These are phyloP conservation scores for Starmera quercuum DNA, from an alignment of 805 yeast species.

Conservation along the genomic window DNA sequence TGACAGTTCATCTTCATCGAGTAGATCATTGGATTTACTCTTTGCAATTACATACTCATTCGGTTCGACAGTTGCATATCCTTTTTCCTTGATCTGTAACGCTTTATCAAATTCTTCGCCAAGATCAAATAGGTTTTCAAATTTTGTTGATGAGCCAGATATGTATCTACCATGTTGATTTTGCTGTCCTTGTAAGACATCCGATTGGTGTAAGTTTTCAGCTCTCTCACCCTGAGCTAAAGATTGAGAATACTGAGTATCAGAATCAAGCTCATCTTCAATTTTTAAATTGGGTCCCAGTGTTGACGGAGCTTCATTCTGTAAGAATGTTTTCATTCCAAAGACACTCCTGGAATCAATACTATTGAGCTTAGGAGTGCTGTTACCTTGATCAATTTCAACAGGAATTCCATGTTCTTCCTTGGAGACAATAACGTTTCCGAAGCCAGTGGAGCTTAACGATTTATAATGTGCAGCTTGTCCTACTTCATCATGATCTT, in stretches of 20 bases:
- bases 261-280: too few species aligned
- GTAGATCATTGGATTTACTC: conserved; percentile 1
- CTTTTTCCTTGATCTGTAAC: conserved; percentile 11
- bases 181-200: neutral
- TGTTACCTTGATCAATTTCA: conserved; percentile 12
- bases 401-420: conserved; percentile 15
- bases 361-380: too few species aligned
- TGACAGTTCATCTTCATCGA: conserved; percentile 5
- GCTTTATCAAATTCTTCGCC: conserved; percentile 15
- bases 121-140: conserved; percentile 6
- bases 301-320: too few species aligned
- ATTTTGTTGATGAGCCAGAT: conserved; percentile 8
- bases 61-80: conserved; percentile 9
- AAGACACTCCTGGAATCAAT: too few species aligned
- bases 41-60: conserved; percentile 9
- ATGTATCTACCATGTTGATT: conserved; percentile 3
- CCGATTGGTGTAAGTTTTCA: too few species aligned
- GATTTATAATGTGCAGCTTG: conserved; percentile 3
- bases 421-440: conserved; percentile 13
- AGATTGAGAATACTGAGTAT: too few species aligned
- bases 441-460: conserved; percentile 5
- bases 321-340: too few species aligned
- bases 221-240: neutral
- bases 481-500: conserved; percentile 7
- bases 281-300: too few species aligned